Base-by-base conservation (phyloP, 2,329 filamentous ascomycete species). In the Knufia petricola region DNA sequence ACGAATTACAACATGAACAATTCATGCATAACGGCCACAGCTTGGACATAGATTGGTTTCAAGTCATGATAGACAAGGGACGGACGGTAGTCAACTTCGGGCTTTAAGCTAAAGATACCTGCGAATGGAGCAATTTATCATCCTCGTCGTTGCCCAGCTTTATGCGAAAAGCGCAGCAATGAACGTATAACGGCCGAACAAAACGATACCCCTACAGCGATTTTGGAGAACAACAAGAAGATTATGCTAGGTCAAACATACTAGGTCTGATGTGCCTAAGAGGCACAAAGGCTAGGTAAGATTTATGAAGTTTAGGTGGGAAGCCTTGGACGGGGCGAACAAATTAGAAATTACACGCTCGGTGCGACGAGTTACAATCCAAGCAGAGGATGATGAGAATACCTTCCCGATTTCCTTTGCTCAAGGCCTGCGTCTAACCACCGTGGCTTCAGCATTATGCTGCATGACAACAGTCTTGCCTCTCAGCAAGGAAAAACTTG, bases 61-160 rank as follows among this genome's bases (percentile, higher is more conserved):
- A 68, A 21, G 56, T 76, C 15, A 69, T 76, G 60, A 61, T 63
- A 38, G 64, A 69, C 48, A 63, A 66, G 48, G 68, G 69, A 4
- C 55, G 74, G 54, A 64, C 67, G 45, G 64, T 77, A 47, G 72
- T 77, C 2, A 74, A 73, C 58, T 76, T 74, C 62, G 71, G 72
- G 21, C 34, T 47, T 15, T 46, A 15, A 46, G 6, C 3, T 30
- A n/a, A 36, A 30, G 9, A 46, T 21, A 36, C 20, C 17, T 8
- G 19, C 17, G 10, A 28, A 31, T 21, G n/a, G 28, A 31, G 24
- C 28, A 20, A 4, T 32, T 23, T n/a, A 19, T 26, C 8, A 23
- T 32, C 19, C 13, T 39, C 15, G 37, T 40, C 37, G 6, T 40
- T 13, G 39, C 9, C 21, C n/a, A 42, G 6, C 10, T 15, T 13